Conservation (phyloP, 2,329 filamentous ascomycete genomes). For the Xylaria sp. region DNA sequence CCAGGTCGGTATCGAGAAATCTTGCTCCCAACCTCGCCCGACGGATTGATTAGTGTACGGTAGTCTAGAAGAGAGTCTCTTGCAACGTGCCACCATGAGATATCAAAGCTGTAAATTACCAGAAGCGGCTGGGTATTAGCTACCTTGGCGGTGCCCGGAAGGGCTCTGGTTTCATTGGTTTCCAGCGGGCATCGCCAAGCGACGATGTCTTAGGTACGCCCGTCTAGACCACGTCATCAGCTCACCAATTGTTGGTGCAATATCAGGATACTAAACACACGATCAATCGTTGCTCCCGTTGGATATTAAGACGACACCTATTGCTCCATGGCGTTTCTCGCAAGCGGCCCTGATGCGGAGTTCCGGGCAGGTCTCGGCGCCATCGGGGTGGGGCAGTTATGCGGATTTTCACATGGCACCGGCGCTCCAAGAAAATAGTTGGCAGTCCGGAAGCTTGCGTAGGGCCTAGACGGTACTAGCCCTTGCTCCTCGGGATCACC, state of each 20-base stretch:
- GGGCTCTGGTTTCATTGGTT: background rate
- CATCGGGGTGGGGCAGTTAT: constrained; percentile 13
- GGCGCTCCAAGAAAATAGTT: background rate
- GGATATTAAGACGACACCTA: background rate
- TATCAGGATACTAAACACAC: background rate
- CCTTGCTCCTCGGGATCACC: too few relatives aligned
- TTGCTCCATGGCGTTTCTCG: background rate
- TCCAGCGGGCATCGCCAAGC: background rate
- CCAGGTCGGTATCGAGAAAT: background rate
- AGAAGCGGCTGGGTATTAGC: background rate
- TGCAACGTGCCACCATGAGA: background rate
- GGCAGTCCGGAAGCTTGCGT: background rate
- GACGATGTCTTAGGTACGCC: background rate
- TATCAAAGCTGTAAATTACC: background rate
- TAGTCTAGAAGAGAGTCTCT: background rate
- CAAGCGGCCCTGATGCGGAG: constrained; percentile 5
- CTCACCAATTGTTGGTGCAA: background rate
- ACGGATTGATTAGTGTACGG: background rate
- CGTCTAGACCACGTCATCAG: background rate
- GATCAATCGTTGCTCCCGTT: background rate
- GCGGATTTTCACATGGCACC: constrained; percentile 8
- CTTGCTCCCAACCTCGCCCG: background rate
- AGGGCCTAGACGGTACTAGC: background rate
- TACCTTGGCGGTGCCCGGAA: background rate
- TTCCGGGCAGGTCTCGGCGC: constrained; percentile 10